Percentiles rank a stretch among this genome's conserved stretches.
phyloP scores from a whole-genome alignment of 768 basidiomycete genomes.

The Rhodotorula graminis region DNA sequence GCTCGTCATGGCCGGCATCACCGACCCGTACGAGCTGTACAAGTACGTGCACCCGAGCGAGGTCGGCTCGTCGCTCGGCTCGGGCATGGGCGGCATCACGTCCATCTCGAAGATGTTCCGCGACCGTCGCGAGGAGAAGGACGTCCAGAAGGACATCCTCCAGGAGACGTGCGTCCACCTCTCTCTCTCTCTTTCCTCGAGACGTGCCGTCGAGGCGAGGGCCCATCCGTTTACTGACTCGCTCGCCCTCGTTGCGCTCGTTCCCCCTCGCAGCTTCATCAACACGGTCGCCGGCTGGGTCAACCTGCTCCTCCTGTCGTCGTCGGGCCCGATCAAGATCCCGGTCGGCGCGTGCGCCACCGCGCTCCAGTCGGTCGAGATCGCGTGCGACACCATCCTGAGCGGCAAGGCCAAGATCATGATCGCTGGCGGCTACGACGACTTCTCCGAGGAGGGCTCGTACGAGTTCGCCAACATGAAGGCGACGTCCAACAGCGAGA shows the following conservation, averaged over 20 bases:
- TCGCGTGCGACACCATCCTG: constrained; percentile 90
- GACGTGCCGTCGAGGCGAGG: constrained; percentile 12
- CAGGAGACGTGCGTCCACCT: constrained; percentile 72
- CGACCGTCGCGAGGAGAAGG: constrained; percentile 94
- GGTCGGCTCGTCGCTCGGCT: constrained; percentile 86
- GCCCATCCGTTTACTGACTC: too few relatives aligned
- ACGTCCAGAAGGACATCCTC: constrained; percentile 95
- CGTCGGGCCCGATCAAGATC: constrained; percentile 96
- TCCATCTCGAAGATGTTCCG: constrained; percentile 90
- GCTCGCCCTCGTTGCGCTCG: background rate
- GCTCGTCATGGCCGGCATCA: constrained; percentile 92
- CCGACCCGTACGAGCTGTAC: constrained; percentile 96
- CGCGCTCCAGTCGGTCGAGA: constrained; percentile 93
- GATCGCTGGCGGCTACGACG: constrained; percentile 98
- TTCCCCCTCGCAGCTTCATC: constrained; percentile 66
- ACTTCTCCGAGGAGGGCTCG: constrained; percentile 95
- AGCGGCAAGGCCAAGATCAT: constrained; percentile 98
- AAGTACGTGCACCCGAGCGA: constrained; percentile 94
- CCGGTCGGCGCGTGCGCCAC: constrained; percentile 99
- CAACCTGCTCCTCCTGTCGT: constrained; percentile 87
- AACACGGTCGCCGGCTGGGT: constrained; percentile 99
- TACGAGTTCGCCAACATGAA: constrained; percentile 99
- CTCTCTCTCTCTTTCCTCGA: background rate
- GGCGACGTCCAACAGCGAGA: constrained; percentile 93
- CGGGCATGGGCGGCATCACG: constrained; percentile 90